Percentiles rank a stretch among this genome's conserved stretches.
These are phyloP conservation scores for Geotrichum candidum DNA, from an alignment of 1,139 yeast genomes.

Conservation along the genomic window DNA sequence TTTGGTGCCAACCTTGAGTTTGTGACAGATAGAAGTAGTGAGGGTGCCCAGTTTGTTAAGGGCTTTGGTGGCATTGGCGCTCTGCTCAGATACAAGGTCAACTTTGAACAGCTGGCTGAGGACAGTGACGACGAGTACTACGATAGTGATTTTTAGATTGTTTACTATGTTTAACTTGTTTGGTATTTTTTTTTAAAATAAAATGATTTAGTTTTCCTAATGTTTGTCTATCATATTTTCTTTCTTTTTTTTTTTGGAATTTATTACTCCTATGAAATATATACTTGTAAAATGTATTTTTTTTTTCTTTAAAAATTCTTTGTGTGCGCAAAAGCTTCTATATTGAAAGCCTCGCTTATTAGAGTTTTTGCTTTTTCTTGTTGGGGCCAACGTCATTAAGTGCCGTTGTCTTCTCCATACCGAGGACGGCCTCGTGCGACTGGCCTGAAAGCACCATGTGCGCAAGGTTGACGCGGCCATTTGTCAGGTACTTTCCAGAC, in stretches of 20 bases:
- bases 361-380: constrained; percentile 32
- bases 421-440: constrained; percentile 64
- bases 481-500: constrained; percentile 62
- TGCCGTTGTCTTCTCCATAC: constrained; percentile 65
- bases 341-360: neutral
- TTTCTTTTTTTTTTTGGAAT: too few relatives aligned
- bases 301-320: too few relatives aligned
- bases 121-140: constrained; percentile 88
- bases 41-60: constrained; percentile 95
- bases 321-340: too few relatives aligned
- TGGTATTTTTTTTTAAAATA: too few relatives aligned
- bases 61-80: constrained; percentile 99
- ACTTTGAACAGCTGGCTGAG: constrained; percentile 88
- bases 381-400: constrained; percentile 47
- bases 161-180: neutral
- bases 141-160: constrained; percentile 46
- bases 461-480: constrained; percentile 80
- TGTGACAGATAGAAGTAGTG: constrained; percentile 92
- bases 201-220: too few relatives aligned
- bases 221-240: too few relatives aligned
- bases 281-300: too few relatives aligned
- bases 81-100: constrained; percentile 87
- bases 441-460: constrained; percentile 71
- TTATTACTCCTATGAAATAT: too few relatives aligned
- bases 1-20: constrained; percentile 95